Percentiles rank a stretch among this genome's conserved stretches.
Evolutionary conservation across 768 basidiomycete genomes (phyloP).

Genomic region (Termitomyces sp.): DNA sequence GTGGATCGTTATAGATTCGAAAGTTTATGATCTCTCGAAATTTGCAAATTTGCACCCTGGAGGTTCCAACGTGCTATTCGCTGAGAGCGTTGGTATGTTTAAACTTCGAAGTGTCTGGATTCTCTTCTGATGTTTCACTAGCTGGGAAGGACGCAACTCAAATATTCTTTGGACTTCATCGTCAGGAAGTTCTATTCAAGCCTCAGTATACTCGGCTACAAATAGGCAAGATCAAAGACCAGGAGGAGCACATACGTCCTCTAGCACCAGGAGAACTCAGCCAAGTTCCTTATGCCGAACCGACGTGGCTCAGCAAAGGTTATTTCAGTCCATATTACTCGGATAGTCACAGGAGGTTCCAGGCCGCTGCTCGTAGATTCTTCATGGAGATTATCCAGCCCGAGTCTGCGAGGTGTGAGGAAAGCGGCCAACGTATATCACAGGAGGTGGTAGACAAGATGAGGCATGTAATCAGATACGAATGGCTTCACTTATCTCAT

Average conservation of each 20-base stretch:
- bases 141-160: conserved; percentile 80
- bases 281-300: conserved; percentile 80
- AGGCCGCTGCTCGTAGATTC: conserved; percentile 71
- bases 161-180: conserved; percentile 82
- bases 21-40: conserved; percentile 76
- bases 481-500: not conserved
- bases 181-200: conserved; percentile 71
- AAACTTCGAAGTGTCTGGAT: not conserved
- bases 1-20: conserved; percentile 82
- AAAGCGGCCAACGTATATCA: conserved; percentile 81
- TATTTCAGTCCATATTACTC: conserved; percentile 78
- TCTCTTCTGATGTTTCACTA: conserved; percentile 10
- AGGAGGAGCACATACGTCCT: conserved; percentile 52
- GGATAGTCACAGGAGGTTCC: conserved; percentile 70
- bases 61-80: conserved; percentile 70
- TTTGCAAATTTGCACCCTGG: conserved; percentile 87
- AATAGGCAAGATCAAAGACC: conserved; percentile 57
- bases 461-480: conserved; percentile 39
- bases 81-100: conserved; percentile 58
- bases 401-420: conserved; percentile 78
- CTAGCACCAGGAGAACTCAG: conserved; percentile 62
- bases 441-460: conserved; percentile 84
- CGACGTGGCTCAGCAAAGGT: conserved; percentile 70
- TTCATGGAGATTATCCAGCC: conserved; percentile 70
- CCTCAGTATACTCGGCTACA: conserved; percentile 72